Base-by-base conservation (phyloP, 371 early-diverging fungal species). In the Mortierella sp. region DNA sequence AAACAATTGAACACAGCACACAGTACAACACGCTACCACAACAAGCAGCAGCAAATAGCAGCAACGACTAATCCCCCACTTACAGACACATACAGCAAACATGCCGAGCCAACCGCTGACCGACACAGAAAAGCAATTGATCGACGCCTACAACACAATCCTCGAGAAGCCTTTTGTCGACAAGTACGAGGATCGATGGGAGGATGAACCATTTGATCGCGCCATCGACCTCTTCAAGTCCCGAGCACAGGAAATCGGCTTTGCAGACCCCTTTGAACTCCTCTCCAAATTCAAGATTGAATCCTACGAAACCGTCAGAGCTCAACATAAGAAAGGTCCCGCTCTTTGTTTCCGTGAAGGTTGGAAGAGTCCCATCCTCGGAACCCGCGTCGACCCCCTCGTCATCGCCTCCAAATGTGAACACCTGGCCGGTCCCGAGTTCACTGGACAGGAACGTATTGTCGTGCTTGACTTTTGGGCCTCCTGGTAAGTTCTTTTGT, bases 401-500 rank as follows among this genome's bases (percentile, higher is more conserved):
- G 79, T 74, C 46, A 79, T 85, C n/a, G 63, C 71, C 24, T 74
- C 78, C 4, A 73, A 65, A 35, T 81, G 82, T 44, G 71, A 78
- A 49, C 73, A 85, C 65, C 44, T 85, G 27, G 70, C 73, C 16
- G 85, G 85, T 2, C 85, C 85, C 16, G 12, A 51, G 0, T 81
- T 71, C 46, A 70, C 43, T 0, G 82, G 82, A 1, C 68, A 74
- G 16, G 82, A 85, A 70, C 68, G 85, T 24, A 71, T 85, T 16
- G 85, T 85, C 24, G 82, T 85, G 21, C 76, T 85, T 3, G 85
- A 85, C 79, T 79, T 85, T 76, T 85, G 85, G 85, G 85, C 85
- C 4, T 81, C 81, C 14, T 85, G 85, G 85, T 85, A 75, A 78
- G 84, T 60, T 11, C 27, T 71, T 6, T 32, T 49, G 4, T 68